Percentiles rank a stretch among this genome's conserved stretches.
phyloP scores from a whole-genome alignment of 768 basidiomycete species.

The Calocybe indica region DNA sequence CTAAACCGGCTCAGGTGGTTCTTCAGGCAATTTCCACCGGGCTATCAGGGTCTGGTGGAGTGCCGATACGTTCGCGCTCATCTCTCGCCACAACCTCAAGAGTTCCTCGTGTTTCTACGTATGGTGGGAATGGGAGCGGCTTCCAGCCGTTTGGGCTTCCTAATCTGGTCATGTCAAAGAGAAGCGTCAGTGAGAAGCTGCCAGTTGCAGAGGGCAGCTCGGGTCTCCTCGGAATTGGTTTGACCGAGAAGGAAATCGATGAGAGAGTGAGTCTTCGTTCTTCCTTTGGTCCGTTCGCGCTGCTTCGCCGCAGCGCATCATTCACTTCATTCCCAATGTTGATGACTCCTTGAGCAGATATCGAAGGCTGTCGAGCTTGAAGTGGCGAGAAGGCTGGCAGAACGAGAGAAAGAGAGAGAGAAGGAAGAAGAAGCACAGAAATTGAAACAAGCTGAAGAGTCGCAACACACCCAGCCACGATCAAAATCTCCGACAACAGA shows the following conservation, averaged over 20 bases:
- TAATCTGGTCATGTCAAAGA: constrained; percentile 15
- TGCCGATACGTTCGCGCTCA: constrained; percentile 19
- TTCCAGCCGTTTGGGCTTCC: constrained; percentile 35
- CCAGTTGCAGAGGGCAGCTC: constrained; percentile 20
- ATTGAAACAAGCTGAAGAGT: constrained; percentile 12
- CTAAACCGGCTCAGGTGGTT: constrained; percentile 38
- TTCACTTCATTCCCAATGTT: background rate
- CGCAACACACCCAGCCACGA: constrained; percentile 21
- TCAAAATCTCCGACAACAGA: constrained; percentile 32
- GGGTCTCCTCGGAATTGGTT: constrained; percentile 28
- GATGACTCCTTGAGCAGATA: constrained; percentile 37
- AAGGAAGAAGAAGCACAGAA: constrained; percentile 26
- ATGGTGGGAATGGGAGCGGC: constrained; percentile 20
- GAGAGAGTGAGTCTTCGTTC: constrained; percentile 45
- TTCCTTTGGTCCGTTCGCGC: background rate
- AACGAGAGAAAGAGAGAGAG: constrained; percentile 34
- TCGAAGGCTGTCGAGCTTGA: constrained; percentile 70
- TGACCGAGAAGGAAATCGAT: constrained; percentile 71
- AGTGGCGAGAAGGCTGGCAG: constrained; percentile 59
- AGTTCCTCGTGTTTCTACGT: constrained; percentile 28
- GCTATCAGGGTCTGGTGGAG: constrained; percentile 20
- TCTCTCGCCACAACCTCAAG: constrained; percentile 24
- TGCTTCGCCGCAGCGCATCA: constrained; percentile 3
- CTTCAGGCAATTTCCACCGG: constrained; percentile 35
- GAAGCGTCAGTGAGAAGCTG: constrained; percentile 19